A percentile compares a stretch with the other conserved stretches of the same genome.
phyloP scores from a whole-genome alignment of 23 red algal genomes.

The Gracilaria caudata region DNA sequence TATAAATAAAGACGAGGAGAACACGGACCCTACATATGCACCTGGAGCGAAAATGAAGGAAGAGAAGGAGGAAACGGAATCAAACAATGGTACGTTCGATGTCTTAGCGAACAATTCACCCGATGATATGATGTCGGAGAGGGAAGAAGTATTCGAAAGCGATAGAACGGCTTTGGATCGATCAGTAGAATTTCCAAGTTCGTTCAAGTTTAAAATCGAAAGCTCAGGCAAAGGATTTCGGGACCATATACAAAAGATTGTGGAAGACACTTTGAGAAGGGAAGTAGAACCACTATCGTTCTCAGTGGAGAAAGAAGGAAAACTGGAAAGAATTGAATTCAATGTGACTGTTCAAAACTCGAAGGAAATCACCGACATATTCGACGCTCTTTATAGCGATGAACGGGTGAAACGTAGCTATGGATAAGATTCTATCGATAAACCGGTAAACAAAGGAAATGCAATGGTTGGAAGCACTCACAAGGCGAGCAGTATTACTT shows the following conservation, averaged over 20 bases:
- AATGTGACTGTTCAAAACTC: slow-evolving; percentile 47
- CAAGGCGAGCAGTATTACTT: not conserved
- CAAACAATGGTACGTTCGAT: not conserved
- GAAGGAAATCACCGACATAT: slow-evolving; percentile 62
- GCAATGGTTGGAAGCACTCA: not conserved
- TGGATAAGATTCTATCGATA: not conserved
- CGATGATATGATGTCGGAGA: not conserved
- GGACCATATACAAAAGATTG: slow-evolving; percentile 19
- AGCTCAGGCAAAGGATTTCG: slow-evolving; percentile 39
- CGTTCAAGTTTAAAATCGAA: slow-evolving; percentile 77
- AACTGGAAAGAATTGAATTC: slow-evolving; percentile 50
- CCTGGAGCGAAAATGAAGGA: not conserved
- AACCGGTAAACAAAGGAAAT: not conserved
- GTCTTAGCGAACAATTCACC: not conserved
- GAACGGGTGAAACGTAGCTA: slow-evolving; percentile 62
- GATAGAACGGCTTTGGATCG: slow-evolving; percentile 48
- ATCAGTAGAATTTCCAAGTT: slow-evolving; percentile 57
- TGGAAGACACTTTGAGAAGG: slow-evolving; percentile 38
- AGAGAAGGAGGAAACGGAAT: not conserved
- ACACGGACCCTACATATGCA: not conserved
- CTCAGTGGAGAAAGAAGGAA: slow-evolving; percentile 51
- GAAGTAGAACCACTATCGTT: slow-evolving; percentile 13
- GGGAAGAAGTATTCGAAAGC: not conserved
- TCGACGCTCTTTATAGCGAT: slow-evolving; percentile 56
- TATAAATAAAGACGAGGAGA: not conserved